A percentile compares a stretch with the other conserved stretches of the same genome.
Conservation (phyloP, 805 yeast genomes). For the Tetrapisispora arboricola region DNA sequence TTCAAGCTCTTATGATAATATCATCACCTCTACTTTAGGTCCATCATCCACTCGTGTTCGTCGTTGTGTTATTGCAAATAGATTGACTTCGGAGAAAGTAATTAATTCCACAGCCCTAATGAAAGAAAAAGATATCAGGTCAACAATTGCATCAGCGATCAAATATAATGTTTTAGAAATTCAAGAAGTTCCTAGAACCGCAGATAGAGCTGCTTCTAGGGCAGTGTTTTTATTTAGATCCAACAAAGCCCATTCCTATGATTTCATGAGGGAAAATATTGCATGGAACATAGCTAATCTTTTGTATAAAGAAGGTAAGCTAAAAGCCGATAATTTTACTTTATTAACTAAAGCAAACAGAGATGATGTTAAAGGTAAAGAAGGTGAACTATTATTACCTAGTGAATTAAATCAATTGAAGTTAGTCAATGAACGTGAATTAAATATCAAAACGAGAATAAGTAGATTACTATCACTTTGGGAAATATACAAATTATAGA, state of each 20-base stretch:
- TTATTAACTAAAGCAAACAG: slow-evolving; percentile 73
- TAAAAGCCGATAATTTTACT: slow-evolving; percentile 52
- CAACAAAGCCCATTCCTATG: slow-evolving; percentile 42
- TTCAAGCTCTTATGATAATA: slow-evolving; percentile 43
- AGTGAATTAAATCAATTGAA: slow-evolving; percentile 67
- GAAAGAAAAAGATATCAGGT: slow-evolving; percentile 67
- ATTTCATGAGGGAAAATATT: slow-evolving; percentile 37
- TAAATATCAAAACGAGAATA: slow-evolving; percentile 43
- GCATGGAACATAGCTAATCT: slow-evolving; percentile 39
- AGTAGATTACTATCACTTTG: slow-evolving; percentile 47
- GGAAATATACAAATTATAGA: slow-evolving; percentile 39
- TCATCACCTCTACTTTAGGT: slow-evolving; percentile 54
- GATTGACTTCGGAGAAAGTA: slow-evolving; percentile 75
- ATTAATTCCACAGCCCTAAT: slow-evolving; percentile 66
- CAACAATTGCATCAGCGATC: slow-evolving; percentile 55
- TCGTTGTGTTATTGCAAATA: slow-evolving; percentile 61
- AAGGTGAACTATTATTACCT: slow-evolving; percentile 59
- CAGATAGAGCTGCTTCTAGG: slow-evolving; percentile 83
- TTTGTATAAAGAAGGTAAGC: slow-evolving; percentile 41
- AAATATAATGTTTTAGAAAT: slow-evolving; percentile 67
- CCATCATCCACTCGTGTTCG: slow-evolving; percentile 59
- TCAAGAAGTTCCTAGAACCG: slow-evolving; percentile 89
- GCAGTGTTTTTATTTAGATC: slow-evolving; percentile 76
- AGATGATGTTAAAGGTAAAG: slow-evolving; percentile 82
- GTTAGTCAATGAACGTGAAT: slow-evolving; percentile 47